phyloP scores from a whole-genome alignment of 2,329 filamentous ascomycete genomes.

The Trichoderma endophyticum region DNA sequence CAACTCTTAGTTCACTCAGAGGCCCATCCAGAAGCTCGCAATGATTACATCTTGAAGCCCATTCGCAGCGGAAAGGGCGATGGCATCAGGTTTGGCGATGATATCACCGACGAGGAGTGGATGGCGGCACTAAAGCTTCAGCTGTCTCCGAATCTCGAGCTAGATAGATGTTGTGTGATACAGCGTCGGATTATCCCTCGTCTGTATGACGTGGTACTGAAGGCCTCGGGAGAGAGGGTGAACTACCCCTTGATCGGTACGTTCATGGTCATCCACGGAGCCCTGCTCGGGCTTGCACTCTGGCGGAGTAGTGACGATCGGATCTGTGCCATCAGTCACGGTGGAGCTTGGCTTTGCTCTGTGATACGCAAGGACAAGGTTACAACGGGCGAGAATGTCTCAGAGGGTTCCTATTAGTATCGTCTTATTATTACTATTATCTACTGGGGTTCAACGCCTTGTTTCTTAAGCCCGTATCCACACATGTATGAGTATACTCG shows the following conservation, averaged over 20 bases:
- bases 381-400: not conserved
- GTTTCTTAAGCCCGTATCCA: not conserved
- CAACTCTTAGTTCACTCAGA: conserved; percentile 21
- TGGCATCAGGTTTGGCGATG: conserved; percentile 40
- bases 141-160: not conserved
- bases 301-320: conserved; percentile 33
- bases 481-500: not conserved
- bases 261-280: conserved; percentile 31
- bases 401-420: not conserved
- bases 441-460: not conserved
- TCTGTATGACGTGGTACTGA: conserved; percentile 34
- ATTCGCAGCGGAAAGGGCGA: conserved; percentile 38
- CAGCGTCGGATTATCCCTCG: conserved; percentile 32
- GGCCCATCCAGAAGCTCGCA: conserved; percentile 20
- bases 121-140: conserved; percentile 23
- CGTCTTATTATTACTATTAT: not conserved
- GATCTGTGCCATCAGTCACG: conserved; percentile 32
- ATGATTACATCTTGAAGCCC: conserved; percentile 37
- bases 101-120: conserved; percentile 33
- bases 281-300: conserved; percentile 29
- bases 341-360: conserved; percentile 35
- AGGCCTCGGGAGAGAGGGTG: conserved; percentile 24
- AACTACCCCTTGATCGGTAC: conserved; percentile 35
- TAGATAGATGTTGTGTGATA: conserved; percentile 26
- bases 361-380: conserved; percentile 22